These are phyloP conservation scores for Lichtheimia ornata DNA, from an alignment of 371 early-diverging fungal species.

Conservation along the genomic window DNA sequence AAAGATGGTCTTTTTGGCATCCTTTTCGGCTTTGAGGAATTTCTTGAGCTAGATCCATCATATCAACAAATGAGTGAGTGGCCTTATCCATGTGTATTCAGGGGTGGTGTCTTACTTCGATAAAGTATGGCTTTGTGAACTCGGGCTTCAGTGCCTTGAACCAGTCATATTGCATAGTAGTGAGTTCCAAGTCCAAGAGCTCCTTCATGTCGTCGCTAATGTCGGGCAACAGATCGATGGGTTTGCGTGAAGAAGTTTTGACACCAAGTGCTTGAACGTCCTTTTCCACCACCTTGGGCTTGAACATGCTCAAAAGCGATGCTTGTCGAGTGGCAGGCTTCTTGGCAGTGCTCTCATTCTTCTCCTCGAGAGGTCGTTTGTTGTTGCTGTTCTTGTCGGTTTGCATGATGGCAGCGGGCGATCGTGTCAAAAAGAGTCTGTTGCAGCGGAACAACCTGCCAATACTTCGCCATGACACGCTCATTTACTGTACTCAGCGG, in stretches of 20 bases:
- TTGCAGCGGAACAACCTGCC: too few relatives aligned
- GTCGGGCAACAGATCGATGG: slow-evolving; percentile 20
- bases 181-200: slow-evolving; percentile 69
- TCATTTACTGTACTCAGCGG: too few relatives aligned
- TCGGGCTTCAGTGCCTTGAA: slow-evolving; percentile 67
- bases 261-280: slow-evolving; percentile 8
- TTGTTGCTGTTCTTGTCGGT: slow-evolving; percentile 23
- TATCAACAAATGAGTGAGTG: background rate
- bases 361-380: slow-evolving; percentile 17
- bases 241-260: background rate
- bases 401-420: background rate
- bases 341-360: slow-evolving; percentile 8
- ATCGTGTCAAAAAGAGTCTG: background rate
- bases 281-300: slow-evolving; percentile 14
- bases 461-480: too few relatives aligned
- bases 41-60: slow-evolving; percentile 60
- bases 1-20: slow-evolving; percentile 58
- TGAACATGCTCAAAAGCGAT: slow-evolving; percentile 38
- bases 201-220: slow-evolving; percentile 44
- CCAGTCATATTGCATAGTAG: slow-evolving; percentile 80
- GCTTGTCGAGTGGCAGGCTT: slow-evolving; percentile 26
- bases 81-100: slow-evolving; percentile 1
- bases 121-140: slow-evolving; percentile 79
- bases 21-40: slow-evolving; percentile 61
- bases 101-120: slow-evolving; percentile 43